Evolutionary conservation across 257 asterid species (phyloP).

Genomic region (Paulownia fortunei): DNA sequence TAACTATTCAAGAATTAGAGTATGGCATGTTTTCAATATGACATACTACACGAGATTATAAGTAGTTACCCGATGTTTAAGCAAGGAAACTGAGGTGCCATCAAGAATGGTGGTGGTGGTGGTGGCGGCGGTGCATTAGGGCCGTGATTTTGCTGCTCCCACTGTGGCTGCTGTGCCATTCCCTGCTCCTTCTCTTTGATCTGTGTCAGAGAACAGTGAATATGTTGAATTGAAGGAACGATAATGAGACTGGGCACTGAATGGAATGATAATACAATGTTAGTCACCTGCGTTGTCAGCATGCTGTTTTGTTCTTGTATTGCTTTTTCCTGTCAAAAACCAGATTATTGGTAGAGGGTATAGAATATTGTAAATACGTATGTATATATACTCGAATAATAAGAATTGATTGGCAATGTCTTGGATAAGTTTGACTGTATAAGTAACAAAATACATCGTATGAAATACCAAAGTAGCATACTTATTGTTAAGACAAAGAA

Average conservation of each 20-base stretch:
- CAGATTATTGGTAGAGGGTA: background rate
- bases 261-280: too few relatives aligned
- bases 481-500: background rate
- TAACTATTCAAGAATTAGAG: background rate
- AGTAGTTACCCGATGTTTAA: constrained; percentile 72
- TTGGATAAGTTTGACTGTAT: too few relatives aligned
- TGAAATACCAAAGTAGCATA: too few relatives aligned
- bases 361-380: too few relatives aligned
- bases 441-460: background rate
- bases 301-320: constrained; percentile 81
- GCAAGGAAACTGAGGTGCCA: constrained; percentile 53
- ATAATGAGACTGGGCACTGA: background rate
- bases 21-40: background rate
- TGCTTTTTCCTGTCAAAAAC: constrained; percentile 64
- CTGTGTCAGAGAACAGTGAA: constrained; percentile 35
- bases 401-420: background rate
- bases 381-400: background rate
- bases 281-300: constrained; percentile 71
- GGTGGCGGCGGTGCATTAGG: constrained; percentile 39
- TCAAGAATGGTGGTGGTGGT: constrained; percentile 46
- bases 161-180: constrained; percentile 52
- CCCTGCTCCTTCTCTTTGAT: constrained; percentile 76
- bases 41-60: too few relatives aligned
- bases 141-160: constrained; percentile 61
- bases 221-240: background rate